phyloP scores from a whole-genome alignment of 352 stramenopile genomes.

The Globisporangium paddicum region DNA sequence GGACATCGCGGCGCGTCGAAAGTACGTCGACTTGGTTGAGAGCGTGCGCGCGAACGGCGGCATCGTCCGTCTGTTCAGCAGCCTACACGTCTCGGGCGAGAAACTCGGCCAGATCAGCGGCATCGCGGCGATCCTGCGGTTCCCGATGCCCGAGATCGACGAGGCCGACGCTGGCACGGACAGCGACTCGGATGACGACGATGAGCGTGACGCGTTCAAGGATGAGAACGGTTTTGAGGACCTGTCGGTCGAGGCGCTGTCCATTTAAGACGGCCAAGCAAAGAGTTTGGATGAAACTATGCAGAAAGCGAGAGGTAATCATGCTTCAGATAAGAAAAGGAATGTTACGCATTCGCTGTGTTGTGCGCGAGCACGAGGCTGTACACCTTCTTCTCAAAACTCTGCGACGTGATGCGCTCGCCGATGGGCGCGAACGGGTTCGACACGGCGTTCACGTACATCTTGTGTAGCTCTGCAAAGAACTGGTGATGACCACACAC shows the following conservation, averaged over 20 bases:
- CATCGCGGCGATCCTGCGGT: conserved; percentile 94
- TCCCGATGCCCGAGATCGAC: conserved; percentile 95
- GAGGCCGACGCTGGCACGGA: conserved; percentile 75
- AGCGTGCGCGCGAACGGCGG: conserved; percentile 90
- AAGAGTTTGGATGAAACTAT: not conserved
- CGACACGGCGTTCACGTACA: conserved; percentile 86
- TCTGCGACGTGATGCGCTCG: conserved; percentile 74
- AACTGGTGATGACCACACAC: conserved; percentile 37
- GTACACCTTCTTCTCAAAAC: conserved; percentile 77
- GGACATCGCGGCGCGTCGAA: conserved; percentile 85
- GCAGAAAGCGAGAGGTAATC: not conserved
- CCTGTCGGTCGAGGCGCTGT: conserved; percentile 56
- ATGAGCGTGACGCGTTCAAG: conserved; percentile 24
- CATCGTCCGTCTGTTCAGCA: conserved; percentile 92
- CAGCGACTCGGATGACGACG: conserved; percentile 40
- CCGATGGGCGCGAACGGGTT: conserved; percentile 82
- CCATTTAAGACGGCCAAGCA: conserved; percentile 29
- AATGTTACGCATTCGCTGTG: conserved; percentile 16
- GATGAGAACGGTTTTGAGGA: conserved; percentile 52
- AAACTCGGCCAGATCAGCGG: conserved; percentile 94
- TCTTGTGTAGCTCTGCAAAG: conserved; percentile 75
- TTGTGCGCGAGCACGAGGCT: conserved; percentile 78
- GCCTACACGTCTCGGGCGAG: conserved; percentile 93
- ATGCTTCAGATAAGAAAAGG: not conserved
- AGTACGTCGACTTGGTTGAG: conserved; percentile 95